Evolutionary conservation across 2,329 filamentous ascomycete genomes (phyloP).

Genomic region (Aspergillus novofumigatus): DNA sequence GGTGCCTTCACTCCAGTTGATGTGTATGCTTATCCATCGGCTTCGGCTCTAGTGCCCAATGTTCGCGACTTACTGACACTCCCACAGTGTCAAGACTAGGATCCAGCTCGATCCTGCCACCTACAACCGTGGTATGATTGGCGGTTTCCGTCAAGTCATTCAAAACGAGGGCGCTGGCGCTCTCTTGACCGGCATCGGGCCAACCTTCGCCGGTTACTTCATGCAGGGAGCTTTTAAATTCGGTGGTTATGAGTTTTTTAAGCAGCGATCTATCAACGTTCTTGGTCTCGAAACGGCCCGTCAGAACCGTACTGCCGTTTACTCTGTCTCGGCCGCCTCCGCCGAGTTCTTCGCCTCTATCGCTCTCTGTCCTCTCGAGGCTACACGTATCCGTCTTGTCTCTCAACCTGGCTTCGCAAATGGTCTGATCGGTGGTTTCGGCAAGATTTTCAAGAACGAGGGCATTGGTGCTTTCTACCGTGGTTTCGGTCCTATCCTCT

Average conservation of each 20-base stretch:
- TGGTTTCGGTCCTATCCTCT: constrained; percentile 81
- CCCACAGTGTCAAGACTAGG: constrained; percentile 81
- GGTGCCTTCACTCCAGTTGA: constrained; percentile 95
- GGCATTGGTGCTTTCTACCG: constrained; percentile 84
- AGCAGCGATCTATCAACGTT: constrained; percentile 79
- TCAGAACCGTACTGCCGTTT: constrained; percentile 76
- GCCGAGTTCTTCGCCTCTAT: constrained; percentile 63
- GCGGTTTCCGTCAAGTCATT: constrained; percentile 82
- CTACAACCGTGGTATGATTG: constrained; percentile 84
- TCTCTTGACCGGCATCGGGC: constrained; percentile 79
- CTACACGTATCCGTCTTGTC: constrained; percentile 89
- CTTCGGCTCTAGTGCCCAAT: constrained; percentile 18
- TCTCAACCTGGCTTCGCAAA: constrained; percentile 80
- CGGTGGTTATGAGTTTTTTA: constrained; percentile 94
- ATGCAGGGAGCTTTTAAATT: constrained; percentile 92
- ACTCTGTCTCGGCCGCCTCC: constrained; percentile 62
- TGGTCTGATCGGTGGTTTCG: constrained; percentile 73
- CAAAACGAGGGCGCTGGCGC: constrained; percentile 79
- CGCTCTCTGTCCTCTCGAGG: constrained; percentile 83
- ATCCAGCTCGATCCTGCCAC: constrained; percentile 87
- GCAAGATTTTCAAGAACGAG: constrained; percentile 78
- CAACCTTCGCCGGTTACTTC: constrained; percentile 87
- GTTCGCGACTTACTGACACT: constrained; percentile 11
- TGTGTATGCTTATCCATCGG: constrained; percentile 72
- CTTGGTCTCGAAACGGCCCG: constrained; percentile 73